Evolutionary conservation across 2,329 filamentous ascomycete species (phyloP), one percentile per base, ranked within the genome.

Genomic region (Penicillium sp.): DNA sequence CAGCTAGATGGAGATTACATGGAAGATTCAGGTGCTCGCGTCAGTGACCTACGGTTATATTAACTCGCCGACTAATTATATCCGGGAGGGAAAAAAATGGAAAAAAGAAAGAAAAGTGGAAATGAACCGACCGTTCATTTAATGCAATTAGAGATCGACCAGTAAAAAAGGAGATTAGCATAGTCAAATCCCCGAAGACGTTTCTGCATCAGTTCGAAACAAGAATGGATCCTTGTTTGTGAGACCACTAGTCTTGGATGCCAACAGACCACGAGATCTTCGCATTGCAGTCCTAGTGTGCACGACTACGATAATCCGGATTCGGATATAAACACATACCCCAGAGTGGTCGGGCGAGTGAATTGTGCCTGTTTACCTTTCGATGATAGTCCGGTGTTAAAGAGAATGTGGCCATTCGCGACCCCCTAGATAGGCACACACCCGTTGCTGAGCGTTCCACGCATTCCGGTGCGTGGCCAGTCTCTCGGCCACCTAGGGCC

Each of bases 381-480:
- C 13, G 10, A 25, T 15, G 3, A 19, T 29, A 33, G 38, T 53
- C 58, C 51, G 27, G 47, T 62, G 55, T n/a, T 36, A 31, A 43
- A 7, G 49, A 31, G 59, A 61, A 63, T 63, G 61, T 49, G 50
- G 33, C 44, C 51, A 53, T 55, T 51, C 48, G 45, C 29, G 12
- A 42, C 55, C 61, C 61, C 61, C 61, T 63, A 54, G 33, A 53
- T 53, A 39, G 35, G 21, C 19, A 17, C 17, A 36, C 38, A 13
- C 21, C n/a, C 12, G 27, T 41, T 31, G 41, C 27, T 47, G 42
- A 52, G 21, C 23, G 42, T 36, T 41, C 45, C 41, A 57, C 29
- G 42, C 62, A 65, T 65, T 62, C 62, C 61, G 35, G 31, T 21
- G 31, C 25, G 53, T 45, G 53, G 53, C 23, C 23, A 45, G n/a